These are phyloP conservation scores for Thinopyrum elongatum DNA, from an alignment of 176 grass and related monocot species.

Conservation along the genomic window DNA sequence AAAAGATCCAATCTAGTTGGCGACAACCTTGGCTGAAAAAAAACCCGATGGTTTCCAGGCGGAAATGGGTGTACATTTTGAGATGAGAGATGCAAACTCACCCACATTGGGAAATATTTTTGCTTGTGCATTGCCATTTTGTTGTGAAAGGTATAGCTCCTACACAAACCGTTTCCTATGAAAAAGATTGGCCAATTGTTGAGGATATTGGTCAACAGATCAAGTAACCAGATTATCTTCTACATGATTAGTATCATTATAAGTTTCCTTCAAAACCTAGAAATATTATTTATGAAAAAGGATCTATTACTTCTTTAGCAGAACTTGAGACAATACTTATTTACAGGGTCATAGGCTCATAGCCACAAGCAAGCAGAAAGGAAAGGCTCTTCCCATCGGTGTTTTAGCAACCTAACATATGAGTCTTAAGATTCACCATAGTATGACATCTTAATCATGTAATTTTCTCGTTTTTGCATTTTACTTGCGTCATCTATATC, in stretches of 20 bases:
- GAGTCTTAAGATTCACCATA: not conserved
- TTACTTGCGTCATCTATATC: too few species aligned
- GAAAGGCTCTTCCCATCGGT: not conserved
- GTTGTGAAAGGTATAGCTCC: too few species aligned
- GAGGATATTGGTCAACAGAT: not conserved
- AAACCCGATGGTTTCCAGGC: too few species aligned
- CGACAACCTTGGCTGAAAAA: too few species aligned
- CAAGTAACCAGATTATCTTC: not conserved
- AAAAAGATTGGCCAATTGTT: not conserved
- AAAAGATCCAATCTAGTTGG: too few species aligned
- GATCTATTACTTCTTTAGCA: not conserved
- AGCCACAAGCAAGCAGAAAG: not conserved
- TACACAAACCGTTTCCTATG: too few species aligned
- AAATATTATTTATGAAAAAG: not conserved
- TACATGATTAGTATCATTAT: not conserved
- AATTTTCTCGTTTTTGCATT: too few species aligned
- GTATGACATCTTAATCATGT: not conserved
- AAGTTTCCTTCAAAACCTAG: not conserved
- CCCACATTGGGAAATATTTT: too few species aligned
- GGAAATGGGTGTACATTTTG: too few species aligned
- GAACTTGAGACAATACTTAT: not conserved
- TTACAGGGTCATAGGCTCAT: not conserved
- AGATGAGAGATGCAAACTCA: too few species aligned
- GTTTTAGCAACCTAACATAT: not conserved
- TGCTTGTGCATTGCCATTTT: too few species aligned